Evolutionary conservation across 441 rosid genomes (phyloP).

Genomic region (Populus hybrid): DNA sequence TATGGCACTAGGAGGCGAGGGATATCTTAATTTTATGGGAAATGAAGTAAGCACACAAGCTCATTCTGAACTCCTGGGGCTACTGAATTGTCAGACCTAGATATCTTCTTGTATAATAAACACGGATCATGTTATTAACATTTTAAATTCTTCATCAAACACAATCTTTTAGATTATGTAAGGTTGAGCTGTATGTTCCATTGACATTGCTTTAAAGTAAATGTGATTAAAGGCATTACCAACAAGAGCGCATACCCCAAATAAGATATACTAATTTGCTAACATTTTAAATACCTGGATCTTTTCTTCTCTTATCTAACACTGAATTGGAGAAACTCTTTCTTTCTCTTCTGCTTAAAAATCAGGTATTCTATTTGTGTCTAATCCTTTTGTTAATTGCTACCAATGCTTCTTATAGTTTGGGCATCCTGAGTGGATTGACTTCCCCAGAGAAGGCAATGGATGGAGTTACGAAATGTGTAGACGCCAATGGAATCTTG

Average conservation of each 20-base stretch:
- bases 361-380: neutral
- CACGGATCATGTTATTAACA: neutral
- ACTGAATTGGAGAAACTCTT: neutral
- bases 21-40: conserved; percentile 88
- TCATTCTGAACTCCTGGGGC: conserved; percentile 1
- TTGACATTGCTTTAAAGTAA: neutral
- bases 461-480: conserved; percentile 85
- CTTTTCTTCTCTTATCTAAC: neutral
- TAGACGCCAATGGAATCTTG: conserved; percentile 74
- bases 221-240: neutral
- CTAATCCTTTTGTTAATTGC: conserved; percentile 12
- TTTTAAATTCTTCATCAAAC: neutral
- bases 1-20: conserved; percentile 87
- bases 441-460: conserved; percentile 89
- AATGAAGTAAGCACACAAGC: conserved; percentile 55
- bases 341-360: neutral
- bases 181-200: neutral
- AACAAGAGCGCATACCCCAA: neutral
- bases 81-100: neutral
- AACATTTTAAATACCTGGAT: neutral
- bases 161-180: neutral
- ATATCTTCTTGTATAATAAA: neutral
- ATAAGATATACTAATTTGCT: neutral
- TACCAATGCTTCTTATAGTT: conserved; percentile 45
- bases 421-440: conserved; percentile 95